Conservation (phyloP, 2,329 filamentous ascomycete species). For the Xylaria sp. region DNA sequence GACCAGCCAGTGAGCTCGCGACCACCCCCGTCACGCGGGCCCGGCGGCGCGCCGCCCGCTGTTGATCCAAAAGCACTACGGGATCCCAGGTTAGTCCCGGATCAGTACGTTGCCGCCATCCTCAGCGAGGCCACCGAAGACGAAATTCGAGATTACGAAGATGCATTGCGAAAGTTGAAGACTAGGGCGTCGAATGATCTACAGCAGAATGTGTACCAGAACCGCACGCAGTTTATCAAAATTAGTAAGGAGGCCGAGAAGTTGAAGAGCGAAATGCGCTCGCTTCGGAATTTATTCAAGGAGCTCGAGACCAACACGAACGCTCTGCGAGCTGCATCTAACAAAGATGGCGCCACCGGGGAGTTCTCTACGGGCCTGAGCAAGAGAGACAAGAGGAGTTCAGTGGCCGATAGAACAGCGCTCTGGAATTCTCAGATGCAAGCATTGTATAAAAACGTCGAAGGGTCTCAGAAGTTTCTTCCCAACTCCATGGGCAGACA, state of each 20-base stretch:
- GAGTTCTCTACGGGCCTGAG: slow-evolving; percentile 62
- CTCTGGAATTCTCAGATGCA: slow-evolving; percentile 76
- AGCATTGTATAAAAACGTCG: slow-evolving; percentile 94
- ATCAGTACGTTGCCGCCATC: slow-evolving; percentile 76
- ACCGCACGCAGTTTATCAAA: slow-evolving; percentile 97
- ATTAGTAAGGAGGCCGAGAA: slow-evolving; percentile 99
- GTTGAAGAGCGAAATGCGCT: slow-evolving; percentile 93
- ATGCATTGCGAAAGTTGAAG: slow-evolving; percentile 76
- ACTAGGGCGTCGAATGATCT: slow-evolving; percentile 80
- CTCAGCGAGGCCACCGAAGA: slow-evolving; percentile 86
- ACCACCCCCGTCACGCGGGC: slow-evolving; percentile 59
- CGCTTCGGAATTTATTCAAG: slow-evolving; percentile 86
- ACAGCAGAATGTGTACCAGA: slow-evolving; percentile 95
- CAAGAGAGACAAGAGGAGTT: slow-evolving; percentile 84
- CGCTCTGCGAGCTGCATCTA: slow-evolving; percentile 65
- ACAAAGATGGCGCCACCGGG: slow-evolving; percentile 55
- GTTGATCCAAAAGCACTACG: slow-evolving; percentile 79
- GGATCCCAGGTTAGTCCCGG: slow-evolving; percentile 78
- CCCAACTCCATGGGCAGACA: slow-evolving; percentile 90
- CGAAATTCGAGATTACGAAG: slow-evolving; percentile 83
- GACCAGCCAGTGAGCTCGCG: slow-evolving; percentile 53
- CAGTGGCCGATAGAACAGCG: slow-evolving; percentile 73
- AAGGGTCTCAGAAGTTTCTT: slow-evolving; percentile 95
- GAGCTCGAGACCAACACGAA: slow-evolving; percentile 83
- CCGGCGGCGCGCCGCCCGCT: slow-evolving; percentile 60